Base-by-base conservation (phyloP, 371 early-diverging fungal species). In the Mortierella sp. region DNA sequence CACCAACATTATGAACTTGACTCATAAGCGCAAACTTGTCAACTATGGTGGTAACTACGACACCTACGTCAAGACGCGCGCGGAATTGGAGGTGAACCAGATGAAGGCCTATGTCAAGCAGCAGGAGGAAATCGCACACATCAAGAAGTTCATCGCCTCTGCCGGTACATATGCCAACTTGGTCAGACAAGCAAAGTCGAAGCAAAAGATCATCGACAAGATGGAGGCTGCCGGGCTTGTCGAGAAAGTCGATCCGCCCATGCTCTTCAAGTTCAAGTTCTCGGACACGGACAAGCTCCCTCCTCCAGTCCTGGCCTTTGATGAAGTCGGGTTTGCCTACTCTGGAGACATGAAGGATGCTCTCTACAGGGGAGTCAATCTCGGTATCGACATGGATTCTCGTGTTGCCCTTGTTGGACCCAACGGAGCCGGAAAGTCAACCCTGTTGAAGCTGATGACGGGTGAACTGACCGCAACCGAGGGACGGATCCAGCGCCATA, bases 41-140 rank as follows among this genome's bases (percentile, higher is more conserved):
- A 95, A 97, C 90, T 98, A 96, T 84, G 89, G 93, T 86, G 99
- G 99, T 86, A 99, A 98, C 91, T 99, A 95, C 82, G 98, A 98
- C 82, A 90, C 86, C 48, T 99, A 93, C 81, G 90, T 97, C 80
- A 92, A 94, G 87, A 98, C 97, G 80, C 93, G 92, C 82, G 88
- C 87, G 21, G 97, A 97, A 86, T 85, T 92, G 78, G 97, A 97
- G 80, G 93, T 93, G 83, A 97, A 97, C 86, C 95, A 97, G 83
- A 93, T 92, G 88, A 99, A 96, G 92, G 97, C 97, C 24, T 99
- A 96, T 81, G 88, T 94, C 49, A 97, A 97, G 87, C 98, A 99
- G 81, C 97, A 97, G 83, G 96, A 90, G 64, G 99, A 99, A 86
- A 99, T 97, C 80, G 97, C 92, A 26, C 97, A 98, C 84, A 95